Evolutionary conservation across 106 monocot species (phyloP).

Genomic region (Vanilla planifolia): DNA sequence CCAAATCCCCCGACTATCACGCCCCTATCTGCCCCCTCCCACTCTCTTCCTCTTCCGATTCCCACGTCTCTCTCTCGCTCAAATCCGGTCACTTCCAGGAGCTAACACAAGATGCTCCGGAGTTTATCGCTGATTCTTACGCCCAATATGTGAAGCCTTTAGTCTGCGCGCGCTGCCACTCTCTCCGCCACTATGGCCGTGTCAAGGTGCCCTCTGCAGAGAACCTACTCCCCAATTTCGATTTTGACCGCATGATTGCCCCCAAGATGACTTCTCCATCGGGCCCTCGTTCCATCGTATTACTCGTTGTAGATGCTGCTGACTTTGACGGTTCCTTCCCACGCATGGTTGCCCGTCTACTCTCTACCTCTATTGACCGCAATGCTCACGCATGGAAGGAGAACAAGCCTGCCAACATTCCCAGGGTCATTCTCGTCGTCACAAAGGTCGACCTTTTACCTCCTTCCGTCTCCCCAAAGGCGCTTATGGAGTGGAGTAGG

Average conservation of each 20-base stretch:
- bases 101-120: background rate
- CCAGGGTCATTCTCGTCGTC: slow-evolving; percentile 69
- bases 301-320: slow-evolving; percentile 66
- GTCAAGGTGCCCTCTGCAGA: slow-evolving; percentile 69
- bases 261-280: slow-evolving; percentile 63
- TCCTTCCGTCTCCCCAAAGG: slow-evolving; percentile 37
- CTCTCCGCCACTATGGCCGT: slow-evolving; percentile 85
- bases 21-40: slow-evolving; percentile 21
- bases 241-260: slow-evolving; percentile 68
- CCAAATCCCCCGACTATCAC: slow-evolving; percentile 42
- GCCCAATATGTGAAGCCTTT: slow-evolving; percentile 2
- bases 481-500: slow-evolving; percentile 55
- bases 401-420: slow-evolving; percentile 60
- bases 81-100: slow-evolving; percentile 45
- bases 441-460: slow-evolving; percentile 84
- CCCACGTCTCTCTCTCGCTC: slow-evolving; percentile 34
- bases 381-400: slow-evolving; percentile 54
- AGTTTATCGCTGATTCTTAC: background rate
- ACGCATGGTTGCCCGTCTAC: slow-evolving; percentile 35
- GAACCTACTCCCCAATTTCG: slow-evolving; percentile 82
- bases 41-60: slow-evolving; percentile 19
- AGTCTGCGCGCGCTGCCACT: slow-evolving; percentile 95
- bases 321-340: slow-evolving; percentile 97
- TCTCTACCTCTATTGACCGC: slow-evolving; percentile 44
- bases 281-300: slow-evolving; percentile 68